Evolutionary conservation across 352 stramenopile genomes (phyloP).

Genomic region (Pythium guiyangense): DNA sequence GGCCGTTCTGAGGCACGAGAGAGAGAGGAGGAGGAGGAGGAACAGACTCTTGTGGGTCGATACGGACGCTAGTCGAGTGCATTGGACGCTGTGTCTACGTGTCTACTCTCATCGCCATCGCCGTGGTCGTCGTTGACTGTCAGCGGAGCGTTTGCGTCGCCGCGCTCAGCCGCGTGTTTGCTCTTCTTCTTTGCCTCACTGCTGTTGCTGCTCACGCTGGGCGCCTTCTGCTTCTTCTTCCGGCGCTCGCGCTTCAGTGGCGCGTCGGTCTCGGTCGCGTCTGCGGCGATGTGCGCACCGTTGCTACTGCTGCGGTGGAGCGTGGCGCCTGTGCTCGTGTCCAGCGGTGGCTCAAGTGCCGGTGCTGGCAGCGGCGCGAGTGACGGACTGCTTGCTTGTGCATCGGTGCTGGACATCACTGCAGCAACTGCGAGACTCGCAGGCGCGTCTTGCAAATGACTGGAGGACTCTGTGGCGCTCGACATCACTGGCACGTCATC

Average conservation of each 20-base stretch:
- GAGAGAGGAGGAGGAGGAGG: background rate
- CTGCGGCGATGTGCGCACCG: background rate
- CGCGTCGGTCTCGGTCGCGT: background rate
- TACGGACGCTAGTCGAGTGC: background rate
- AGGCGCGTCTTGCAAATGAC: no score
- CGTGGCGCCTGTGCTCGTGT: background rate
- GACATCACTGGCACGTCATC: background rate
- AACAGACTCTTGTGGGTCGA: background rate
- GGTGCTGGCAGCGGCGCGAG: background rate
- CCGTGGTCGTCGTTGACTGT: no score
- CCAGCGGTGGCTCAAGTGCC: background rate
- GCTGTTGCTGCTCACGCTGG: slow-evolving; percentile 6
- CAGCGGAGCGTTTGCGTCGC: background rate
- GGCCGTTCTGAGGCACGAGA: slow-evolving; percentile 45
- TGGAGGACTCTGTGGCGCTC: no score
- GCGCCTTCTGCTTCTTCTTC: slow-evolving; percentile 9
- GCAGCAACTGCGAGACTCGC: no score
- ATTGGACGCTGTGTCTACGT: no score
- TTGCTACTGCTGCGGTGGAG: background rate
- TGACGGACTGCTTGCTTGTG: no score
- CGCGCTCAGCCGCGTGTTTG: background rate
- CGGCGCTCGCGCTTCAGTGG: slow-evolving; percentile 2
- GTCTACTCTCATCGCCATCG: no score
- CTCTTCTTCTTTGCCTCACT: background rate
- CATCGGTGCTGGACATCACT: background rate